A percentile compares a stretch with the other conserved stretches of the same genome.
Conservation (phyloP, 306 rosid species). For the Vicia faba region DNA sequence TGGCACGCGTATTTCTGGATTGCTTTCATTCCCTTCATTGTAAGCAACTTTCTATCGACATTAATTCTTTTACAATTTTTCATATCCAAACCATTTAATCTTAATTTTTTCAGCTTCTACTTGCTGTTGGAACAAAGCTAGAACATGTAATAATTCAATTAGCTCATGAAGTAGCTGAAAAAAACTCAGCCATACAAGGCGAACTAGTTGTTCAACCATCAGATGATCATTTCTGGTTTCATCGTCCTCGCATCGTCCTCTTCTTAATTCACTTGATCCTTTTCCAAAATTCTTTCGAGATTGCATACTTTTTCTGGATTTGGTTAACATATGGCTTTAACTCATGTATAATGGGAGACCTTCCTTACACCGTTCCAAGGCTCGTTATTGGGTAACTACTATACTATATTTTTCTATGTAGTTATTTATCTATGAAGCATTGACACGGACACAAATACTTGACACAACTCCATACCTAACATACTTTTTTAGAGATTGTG, state of each 20-base stretch:
- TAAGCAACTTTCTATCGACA: constrained; percentile 45
- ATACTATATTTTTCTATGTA: background rate
- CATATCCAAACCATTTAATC: background rate
- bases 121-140: constrained; percentile 86
- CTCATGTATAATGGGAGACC: constrained; percentile 86
- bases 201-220: constrained; percentile 81
- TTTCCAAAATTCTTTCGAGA: constrained; percentile 95
- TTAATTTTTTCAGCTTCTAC: constrained; percentile 59
- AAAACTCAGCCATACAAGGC: constrained; percentile 77
- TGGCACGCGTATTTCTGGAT: constrained; percentile 95
- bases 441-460: too few species aligned
- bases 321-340: constrained; percentile 72
- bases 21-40: constrained; percentile 81
- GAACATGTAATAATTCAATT: constrained; percentile 80
- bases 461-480: too few species aligned
- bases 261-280: constrained; percentile 88
- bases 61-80: background rate
- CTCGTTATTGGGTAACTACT: constrained; percentile 73
- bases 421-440: too few species aligned
- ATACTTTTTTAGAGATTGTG: too few species aligned
- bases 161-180: constrained; percentile 92
- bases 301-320: constrained; percentile 86
- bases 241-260: constrained; percentile 68
- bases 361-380: constrained; percentile 64
- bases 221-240: constrained; percentile 86